A percentile compares a stretch with the other conserved stretches of the same genome.
phyloP scores from a whole-genome alignment of 2,329 filamentous ascomycete genomes.

The Cladophialophora carrionii region DNA sequence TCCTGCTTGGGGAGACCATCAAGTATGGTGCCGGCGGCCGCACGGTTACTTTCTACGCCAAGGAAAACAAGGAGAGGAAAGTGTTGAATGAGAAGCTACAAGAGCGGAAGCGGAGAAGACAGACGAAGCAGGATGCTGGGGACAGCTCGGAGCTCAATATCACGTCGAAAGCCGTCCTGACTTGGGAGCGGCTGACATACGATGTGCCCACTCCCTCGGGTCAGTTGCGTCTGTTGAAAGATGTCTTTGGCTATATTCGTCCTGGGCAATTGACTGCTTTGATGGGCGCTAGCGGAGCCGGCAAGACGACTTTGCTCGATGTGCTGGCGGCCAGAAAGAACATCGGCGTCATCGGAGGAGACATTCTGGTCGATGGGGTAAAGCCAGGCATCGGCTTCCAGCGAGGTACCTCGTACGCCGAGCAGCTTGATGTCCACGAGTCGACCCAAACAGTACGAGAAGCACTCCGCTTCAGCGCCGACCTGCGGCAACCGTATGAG shows the following conservation, averaged over 20 bases:
- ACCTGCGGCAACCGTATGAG: slow-evolving; percentile 64
- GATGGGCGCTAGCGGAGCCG: slow-evolving; percentile 66
- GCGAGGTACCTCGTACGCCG: slow-evolving; percentile 65
- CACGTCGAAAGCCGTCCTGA: slow-evolving; percentile 59
- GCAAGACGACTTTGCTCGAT: slow-evolving; percentile 83
- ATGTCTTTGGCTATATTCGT: slow-evolving; percentile 55
- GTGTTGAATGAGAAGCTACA: slow-evolving; percentile 45
- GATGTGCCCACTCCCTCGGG: slow-evolving; percentile 55
- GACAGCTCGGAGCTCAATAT: slow-evolving; percentile 55
- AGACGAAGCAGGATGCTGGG: slow-evolving; percentile 43
- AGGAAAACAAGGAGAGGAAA: slow-evolving; percentile 47
- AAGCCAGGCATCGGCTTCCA: slow-evolving; percentile 64
- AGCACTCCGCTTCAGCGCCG: slow-evolving; percentile 67
- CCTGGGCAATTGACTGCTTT: slow-evolving; percentile 56
- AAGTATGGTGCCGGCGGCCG: slow-evolving; percentile 49
- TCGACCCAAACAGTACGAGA: slow-evolving; percentile 66
- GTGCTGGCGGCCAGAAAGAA: slow-evolving; percentile 70
- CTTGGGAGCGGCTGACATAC: slow-evolving; percentile 57
- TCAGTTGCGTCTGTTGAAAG: slow-evolving; percentile 50
- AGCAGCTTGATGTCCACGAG: slow-evolving; percentile 68
- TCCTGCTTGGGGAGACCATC: slow-evolving; percentile 47
- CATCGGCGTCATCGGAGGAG: slow-evolving; percentile 65
- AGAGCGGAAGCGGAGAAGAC: slow-evolving; percentile 47
- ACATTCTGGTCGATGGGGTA: slow-evolving; percentile 65
- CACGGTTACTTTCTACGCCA: slow-evolving; percentile 49